Evolutionary conservation across 495 filamentous ascomycete genomes (phyloP), one percentile per base, ranked within the genome.

Genomic region (Daldinia decipiens): DNA sequence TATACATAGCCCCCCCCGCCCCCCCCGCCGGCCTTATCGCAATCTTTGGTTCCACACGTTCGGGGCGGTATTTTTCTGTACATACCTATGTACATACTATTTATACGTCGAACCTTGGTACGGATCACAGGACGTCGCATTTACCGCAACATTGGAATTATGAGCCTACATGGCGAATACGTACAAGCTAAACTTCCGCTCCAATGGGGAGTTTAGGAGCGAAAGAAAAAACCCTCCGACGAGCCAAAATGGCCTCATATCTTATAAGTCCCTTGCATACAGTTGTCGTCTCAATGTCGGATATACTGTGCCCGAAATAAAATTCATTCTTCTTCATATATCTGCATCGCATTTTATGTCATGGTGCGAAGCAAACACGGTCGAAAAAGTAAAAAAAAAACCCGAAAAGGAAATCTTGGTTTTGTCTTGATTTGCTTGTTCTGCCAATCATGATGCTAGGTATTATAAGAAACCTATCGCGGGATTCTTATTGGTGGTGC

Each of bases 11-110:
- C n/a, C n/a, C n/a, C n/a, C n/a, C n/a, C n/a, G 3, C 27, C 3
- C 0, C 27, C 27, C 7, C 4, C 54, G 31, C 12, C 19, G 15
- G 32, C 32, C 32, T 19, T 57, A 57, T 38, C 32, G 32, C 29
- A 67, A 56, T 61, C 57, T 60, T 56, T 56, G 64, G 55, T 54
- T 67, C 64, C 64, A 17, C 36, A 24, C 47, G 5, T 36, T 67
- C 64, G 64, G 64, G 64, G n/a, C 54, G 32, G 54, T 2, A 31
- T 29, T 47, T 47, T 47, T 47, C 19, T n/a, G n/a, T n/a, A n/a
- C n/a, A n/a, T n/a, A n/a, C n/a, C n/a, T n/a, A n/a, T n/a, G n/a
- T n/a, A n/a, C 24, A 17, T 45, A 47, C 9, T 47, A 47, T 19
- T 21, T 47, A 21, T 9, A 24, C 19, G 8, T 5, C 43, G 43